Percentiles rank a stretch among this genome's conserved stretches.
These are phyloP conservation scores for Kuraishia ogatae DNA, from an alignment of 805 yeast genomes.

Conservation along the genomic window DNA sequence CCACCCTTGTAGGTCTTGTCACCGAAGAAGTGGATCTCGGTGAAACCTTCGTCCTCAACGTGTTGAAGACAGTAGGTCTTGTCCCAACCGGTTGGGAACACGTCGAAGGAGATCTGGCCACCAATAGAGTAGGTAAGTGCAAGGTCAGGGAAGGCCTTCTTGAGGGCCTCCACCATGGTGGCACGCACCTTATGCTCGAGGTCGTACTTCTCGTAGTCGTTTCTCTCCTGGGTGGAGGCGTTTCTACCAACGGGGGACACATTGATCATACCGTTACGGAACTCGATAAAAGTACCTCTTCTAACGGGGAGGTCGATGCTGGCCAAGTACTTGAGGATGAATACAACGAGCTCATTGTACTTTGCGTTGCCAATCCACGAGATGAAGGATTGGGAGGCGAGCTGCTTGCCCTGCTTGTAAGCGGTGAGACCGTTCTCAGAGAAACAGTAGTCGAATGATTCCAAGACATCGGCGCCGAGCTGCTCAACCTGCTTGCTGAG, in stretches of 20 bases:
- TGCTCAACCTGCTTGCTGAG: slow-evolving; percentile 93
- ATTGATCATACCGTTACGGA: slow-evolving; percentile 99
- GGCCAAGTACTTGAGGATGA: slow-evolving; percentile 76
- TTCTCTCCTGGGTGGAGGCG: slow-evolving; percentile 90
- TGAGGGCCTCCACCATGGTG: slow-evolving; percentile 77
- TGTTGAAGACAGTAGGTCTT: slow-evolving; percentile 96
- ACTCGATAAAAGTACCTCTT: slow-evolving; percentile 98
- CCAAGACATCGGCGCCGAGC: slow-evolving; percentile 70
- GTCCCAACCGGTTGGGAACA: slow-evolving; percentile 99
- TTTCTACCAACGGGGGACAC: slow-evolving; percentile 98
- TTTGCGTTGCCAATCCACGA: slow-evolving; percentile 92
- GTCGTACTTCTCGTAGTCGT: slow-evolving; percentile 84
- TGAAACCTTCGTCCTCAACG: slow-evolving; percentile 77
- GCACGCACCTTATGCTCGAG: slow-evolving; percentile 73
- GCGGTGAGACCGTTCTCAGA: slow-evolving; percentile 98
- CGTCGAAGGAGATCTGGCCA: slow-evolving; percentile 98
- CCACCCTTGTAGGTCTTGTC: slow-evolving; percentile 97
- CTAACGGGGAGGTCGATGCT: slow-evolving; percentile 88
- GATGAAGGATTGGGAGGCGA: slow-evolving; percentile 91
- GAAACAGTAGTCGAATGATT: slow-evolving; percentile 90
- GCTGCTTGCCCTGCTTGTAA: slow-evolving; percentile 79
- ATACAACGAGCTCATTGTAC: slow-evolving; percentile 83
- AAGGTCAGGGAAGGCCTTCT: slow-evolving; percentile 71
- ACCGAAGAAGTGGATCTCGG: slow-evolving; percentile 93
- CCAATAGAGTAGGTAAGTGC: slow-evolving; percentile 95